Evolutionary conservation across 768 basidiomycete genomes (phyloP), one percentile per base, ranked within the genome.

Genomic region (Calocybe cyanea): DNA sequence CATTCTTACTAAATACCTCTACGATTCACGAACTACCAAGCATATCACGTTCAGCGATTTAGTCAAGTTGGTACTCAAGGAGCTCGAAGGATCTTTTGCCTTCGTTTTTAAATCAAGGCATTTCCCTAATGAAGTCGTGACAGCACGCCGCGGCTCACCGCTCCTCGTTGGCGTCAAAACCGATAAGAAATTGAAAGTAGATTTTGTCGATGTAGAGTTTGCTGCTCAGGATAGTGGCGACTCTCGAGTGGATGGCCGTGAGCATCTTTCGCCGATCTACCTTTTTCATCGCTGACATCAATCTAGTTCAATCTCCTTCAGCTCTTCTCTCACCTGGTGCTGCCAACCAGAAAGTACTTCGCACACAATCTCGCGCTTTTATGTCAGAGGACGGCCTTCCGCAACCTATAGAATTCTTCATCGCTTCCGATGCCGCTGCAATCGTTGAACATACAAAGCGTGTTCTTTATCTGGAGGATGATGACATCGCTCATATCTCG

Each of bases 401-500:
- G 31, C 93, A 97, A 57, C 95, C 96, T 34, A 99, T 99, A 68
- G 96, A 99, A 62, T 99, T 94, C 77, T 98, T 98, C 73, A 87
- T 99, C 57, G 96, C 96, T 5, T 98, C 95, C 2, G 96, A 99
- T 59, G 96, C 96, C 19, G 71, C 89, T 19, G 96, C 96, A 43
- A 85, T 99, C 57, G 81, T 99, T 56, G 96, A 99, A 67, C 95
- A 98, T 78, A 99, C 96, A 49, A 98, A 98, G 69, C 87, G 94
- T 41, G 96, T 99, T 28, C 81, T 99, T 24, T 98, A 98, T 69
- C 87, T 98, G 48, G 94, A 98, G 68, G 96, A 98, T 59, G 93
- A 98, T 63, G 96, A 99, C 60, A 95, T 99, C 62, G 96, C 96
- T 5, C 96, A 98, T 70, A 92, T 99, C 54, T 75, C 89, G 45